Evolutionary conservation across 2,329 filamentous ascomycete genomes (phyloP).

Genomic region (Ascomycota sp.): DNA sequence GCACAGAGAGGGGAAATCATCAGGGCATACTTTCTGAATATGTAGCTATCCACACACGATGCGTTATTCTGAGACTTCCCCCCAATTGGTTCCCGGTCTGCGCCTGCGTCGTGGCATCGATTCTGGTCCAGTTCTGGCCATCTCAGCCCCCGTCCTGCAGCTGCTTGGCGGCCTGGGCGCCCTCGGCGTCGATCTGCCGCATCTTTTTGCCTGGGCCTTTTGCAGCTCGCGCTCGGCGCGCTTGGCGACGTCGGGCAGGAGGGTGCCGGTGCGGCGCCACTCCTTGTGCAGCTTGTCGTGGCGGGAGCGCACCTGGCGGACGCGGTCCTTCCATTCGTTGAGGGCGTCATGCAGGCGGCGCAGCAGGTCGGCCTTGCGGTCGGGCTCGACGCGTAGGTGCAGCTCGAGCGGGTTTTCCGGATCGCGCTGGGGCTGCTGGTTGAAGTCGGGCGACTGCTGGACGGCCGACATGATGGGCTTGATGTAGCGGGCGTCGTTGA

Average conservation of each 20-base stretch:
- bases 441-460: conserved; percentile 30
- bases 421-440: conserved; percentile 38
- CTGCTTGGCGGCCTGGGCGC: conserved; percentile 26
- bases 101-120: no score
- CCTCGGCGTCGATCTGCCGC: conserved; percentile 25
- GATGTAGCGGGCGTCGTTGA: conserved; percentile 22
- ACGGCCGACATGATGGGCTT: conserved; percentile 36
- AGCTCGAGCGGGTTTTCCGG: conserved; percentile 40
- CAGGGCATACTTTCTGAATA: no score
- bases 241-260: conserved; percentile 27
- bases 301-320: conserved; percentile 25
- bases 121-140: not conserved
- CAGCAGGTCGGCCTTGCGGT: conserved; percentile 25
- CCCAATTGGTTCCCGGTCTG: no score
- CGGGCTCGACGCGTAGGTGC: conserved; percentile 30
- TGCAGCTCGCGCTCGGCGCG: conserved; percentile 26
- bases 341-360: conserved; percentile 22
- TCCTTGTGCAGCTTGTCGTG: conserved; percentile 27
- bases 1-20: no score
- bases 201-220: conserved; percentile 31
- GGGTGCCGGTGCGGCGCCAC: conserved; percentile 22
- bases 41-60: no score
- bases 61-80: no score
- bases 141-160: conserved; percentile 12
- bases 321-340: conserved; percentile 28